Base-by-base conservation (phyloP, 2,329 filamentous ascomycete genomes). In the Aspergillus ustus region DNA sequence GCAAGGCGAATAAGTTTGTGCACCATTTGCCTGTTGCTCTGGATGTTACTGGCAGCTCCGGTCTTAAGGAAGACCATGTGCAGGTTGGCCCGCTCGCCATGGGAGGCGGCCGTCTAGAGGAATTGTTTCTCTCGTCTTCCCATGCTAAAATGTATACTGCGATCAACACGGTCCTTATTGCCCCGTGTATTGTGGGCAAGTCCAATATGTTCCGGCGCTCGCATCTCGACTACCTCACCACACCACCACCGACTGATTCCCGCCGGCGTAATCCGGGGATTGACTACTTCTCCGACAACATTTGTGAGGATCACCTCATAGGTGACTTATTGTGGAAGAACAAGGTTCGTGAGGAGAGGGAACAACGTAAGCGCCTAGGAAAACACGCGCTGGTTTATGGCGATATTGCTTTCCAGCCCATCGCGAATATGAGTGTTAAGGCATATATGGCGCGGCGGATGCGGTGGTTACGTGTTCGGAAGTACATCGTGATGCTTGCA, bases 111-210 rank as follows among this genome's bases (percentile, higher is more conserved):
- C 86, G 93, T 0, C 83, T 99, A 0, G 95, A 99, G 74, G 95
- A 99, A 74, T 87, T 94, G 77, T 99, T 98, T 80, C 91, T 99
- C 84, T 89, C 92, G 0, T 95, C 93, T 0, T 88, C 92, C 0
- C 95, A 99, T 76, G 92, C 93, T 69, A 99, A 99, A 74, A 98
- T 99, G 83, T 99, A 99, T 80, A 90, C 90, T 8, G 95, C 94
- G 63, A 99, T 99, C 84, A 98, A 98, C 78, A 91, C 92, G 0
- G 92, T 97, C 17, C 85, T 91, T 3, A 80, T 98, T 56, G 95
- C 95, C 0, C 95, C 96, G 8, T 99, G 95, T 77, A 90, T 96
- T 61, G 90, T 98, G 22, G 95, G 95, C 54, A 99, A 99, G 80
- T 96, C 92, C 71, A 98, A 96, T 80, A 98, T 99, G 93, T 99